A percentile compares a stretch with the other conserved stretches of the same genome.
Evolutionary conservation across 2,329 filamentous ascomycete genomes (phyloP).

Genomic region (Monilinia vaccinii-corymbosi): DNA sequence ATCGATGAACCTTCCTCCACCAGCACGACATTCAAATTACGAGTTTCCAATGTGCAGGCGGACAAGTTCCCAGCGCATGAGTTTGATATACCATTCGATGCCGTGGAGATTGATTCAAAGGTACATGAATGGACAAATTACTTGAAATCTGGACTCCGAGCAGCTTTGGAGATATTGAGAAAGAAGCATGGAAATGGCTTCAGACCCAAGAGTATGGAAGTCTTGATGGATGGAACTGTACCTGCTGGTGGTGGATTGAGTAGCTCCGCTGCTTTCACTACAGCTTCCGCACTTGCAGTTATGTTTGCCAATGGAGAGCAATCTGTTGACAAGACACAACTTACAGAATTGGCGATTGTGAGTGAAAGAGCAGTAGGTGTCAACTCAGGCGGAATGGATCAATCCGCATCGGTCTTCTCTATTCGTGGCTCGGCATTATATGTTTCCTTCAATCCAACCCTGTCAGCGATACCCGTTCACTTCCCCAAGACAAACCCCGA

Average conservation of each 20-base stretch:
- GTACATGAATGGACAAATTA: slow-evolving; percentile 96
- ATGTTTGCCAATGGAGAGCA: slow-evolving; percentile 75
- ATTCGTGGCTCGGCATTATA: slow-evolving; percentile 78
- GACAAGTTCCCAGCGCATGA: slow-evolving; percentile 67
- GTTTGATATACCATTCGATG: slow-evolving; percentile 58
- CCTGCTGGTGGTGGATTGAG: slow-evolving; percentile 87
- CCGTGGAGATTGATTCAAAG: slow-evolving; percentile 73
- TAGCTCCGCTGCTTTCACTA: slow-evolving; percentile 90
- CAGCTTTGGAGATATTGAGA: slow-evolving; percentile 69
- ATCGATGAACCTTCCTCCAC: slow-evolving; percentile 34
- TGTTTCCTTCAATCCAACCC: slow-evolving; percentile 76
- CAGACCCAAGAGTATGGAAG: slow-evolving; percentile 68
- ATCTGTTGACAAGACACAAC: slow-evolving; percentile 77
- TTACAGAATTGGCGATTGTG: slow-evolving; percentile 88
- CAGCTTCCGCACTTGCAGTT: slow-evolving; percentile 78
- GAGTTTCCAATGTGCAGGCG: slow-evolving; percentile 70
- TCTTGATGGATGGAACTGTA: slow-evolving; percentile 85
- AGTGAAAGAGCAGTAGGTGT: slow-evolving; percentile 92
- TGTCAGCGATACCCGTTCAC: slow-evolving; percentile 67
- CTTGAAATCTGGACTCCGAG: slow-evolving; percentile 85
- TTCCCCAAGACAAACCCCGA: slow-evolving; percentile 77
- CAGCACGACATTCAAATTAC: slow-evolving; percentile 53
- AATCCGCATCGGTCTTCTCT: slow-evolving; percentile 91
- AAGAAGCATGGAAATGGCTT: slow-evolving; percentile 53
- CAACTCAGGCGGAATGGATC: slow-evolving; percentile 97